Evolutionary conservation across 2,329 filamentous ascomycete species (phyloP).

Genomic region (Alternaria viburni): DNA sequence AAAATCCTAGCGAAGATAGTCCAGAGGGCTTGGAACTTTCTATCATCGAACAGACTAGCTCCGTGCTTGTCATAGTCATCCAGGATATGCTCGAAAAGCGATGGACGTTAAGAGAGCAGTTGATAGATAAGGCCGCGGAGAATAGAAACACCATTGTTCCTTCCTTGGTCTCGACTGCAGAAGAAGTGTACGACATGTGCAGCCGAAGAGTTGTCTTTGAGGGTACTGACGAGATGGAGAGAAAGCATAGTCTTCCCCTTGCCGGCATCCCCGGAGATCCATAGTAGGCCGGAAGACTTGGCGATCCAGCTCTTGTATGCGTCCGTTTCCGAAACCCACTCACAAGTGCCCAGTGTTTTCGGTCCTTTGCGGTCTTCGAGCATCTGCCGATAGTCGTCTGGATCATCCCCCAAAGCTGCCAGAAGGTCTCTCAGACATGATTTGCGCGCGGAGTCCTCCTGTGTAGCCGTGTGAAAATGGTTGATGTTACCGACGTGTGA

Average conservation of each 20-base stretch:
- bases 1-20: background rate
- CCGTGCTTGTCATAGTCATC: background rate
- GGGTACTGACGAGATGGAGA: fast-evolving
- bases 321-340: too few relatives aligned
- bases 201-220: fast-evolving
- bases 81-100: background rate
- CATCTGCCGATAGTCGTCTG: background rate
- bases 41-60: background rate
- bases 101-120: background rate
- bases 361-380: background rate
- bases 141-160: background rate
- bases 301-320: too few relatives aligned
- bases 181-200: background rate
- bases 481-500: background rate
- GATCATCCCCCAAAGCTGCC: background rate
- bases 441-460: too few relatives aligned
- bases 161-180: background rate
- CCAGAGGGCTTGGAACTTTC: background rate
- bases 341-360: too few relatives aligned
- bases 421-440: background rate
- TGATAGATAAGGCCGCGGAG: background rate
- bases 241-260: background rate
- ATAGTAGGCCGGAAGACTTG: background rate
- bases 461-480: background rate
- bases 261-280: background rate